A percentile compares a stretch with the other conserved stretches of the same genome.
Evolutionary conservation across 768 basidiomycete species (phyloP).

Genomic region (Boletellus emodensis): DNA sequence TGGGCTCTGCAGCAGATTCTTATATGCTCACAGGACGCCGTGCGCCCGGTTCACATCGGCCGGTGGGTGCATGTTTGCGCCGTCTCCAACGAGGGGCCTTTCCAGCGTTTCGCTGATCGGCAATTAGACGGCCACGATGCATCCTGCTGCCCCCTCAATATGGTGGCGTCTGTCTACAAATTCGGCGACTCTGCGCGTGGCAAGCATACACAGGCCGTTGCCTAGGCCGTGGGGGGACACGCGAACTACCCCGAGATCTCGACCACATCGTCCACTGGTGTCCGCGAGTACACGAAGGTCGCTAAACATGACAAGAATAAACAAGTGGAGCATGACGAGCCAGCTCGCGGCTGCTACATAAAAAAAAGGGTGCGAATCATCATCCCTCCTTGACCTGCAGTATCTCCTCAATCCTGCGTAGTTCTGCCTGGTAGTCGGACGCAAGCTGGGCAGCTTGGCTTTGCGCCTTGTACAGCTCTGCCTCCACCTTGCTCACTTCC

Average conservation of each 20-base stretch:
- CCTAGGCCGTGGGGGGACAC: constrained; percentile 5
- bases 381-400: constrained; percentile 30
- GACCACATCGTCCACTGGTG: too few species aligned
- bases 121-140: constrained; percentile 23
- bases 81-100: constrained; percentile 9
- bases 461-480: constrained; percentile 26
- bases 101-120: constrained; percentile 26
- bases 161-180: constrained; percentile 1
- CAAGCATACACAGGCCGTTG: neutral
- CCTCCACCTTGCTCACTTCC: constrained; percentile 34
- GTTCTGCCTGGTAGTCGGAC: constrained; percentile 32
- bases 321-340: constrained; percentile 15
- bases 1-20: neutral
- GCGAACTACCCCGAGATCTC: constrained; percentile 13
- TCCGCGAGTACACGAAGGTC: constrained; percentile 1
- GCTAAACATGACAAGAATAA: constrained; percentile 13
- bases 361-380: constrained; percentile 13
- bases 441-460: constrained; percentile 29
- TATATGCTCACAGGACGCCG: constrained; percentile 15
- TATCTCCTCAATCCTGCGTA: constrained; percentile 33
- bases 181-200: constrained; percentile 18
- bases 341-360: constrained; percentile 23
- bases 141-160: constrained; percentile 20
- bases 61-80: constrained; percentile 14
- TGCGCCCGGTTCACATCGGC: constrained; percentile 14